Percentiles rank a stretch among this genome's conserved stretches.
These are phyloP conservation scores for Scutellaria minor DNA, from an alignment of 257 asterid species.

Conservation along the genomic window DNA sequence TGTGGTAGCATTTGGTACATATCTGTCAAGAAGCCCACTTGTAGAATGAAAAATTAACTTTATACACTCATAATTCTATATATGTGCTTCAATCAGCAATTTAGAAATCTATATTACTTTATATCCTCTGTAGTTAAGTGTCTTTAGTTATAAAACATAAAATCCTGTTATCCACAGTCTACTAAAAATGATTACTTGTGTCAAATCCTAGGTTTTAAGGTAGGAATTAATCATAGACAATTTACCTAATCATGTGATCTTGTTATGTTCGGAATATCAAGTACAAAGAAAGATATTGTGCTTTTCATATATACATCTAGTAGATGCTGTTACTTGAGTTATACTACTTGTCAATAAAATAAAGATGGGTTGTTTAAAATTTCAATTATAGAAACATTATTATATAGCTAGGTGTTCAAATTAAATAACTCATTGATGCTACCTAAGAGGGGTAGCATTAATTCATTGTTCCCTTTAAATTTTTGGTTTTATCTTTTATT, in stretches of 20 bases:
- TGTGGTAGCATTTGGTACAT: slow-evolving; percentile 39
- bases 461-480: background rate
- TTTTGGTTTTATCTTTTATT: background rate
- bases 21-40: slow-evolving; percentile 44
- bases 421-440: background rate
- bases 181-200: slow-evolving; percentile 24
- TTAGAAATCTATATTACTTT: background rate
- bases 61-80: slow-evolving; percentile 23
- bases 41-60: background rate
- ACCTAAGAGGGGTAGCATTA: slow-evolving; percentile 21
- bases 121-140: slow-evolving; percentile 14
- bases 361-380: background rate
- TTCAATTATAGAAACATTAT: slow-evolving; percentile 19
- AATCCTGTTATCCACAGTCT: slow-evolving; percentile 29
- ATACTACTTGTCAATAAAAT: slow-evolving; percentile 16
- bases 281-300: slow-evolving; percentile 1
- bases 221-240: slow-evolving; percentile 2
- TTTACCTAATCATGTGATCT: slow-evolving; percentile 10
- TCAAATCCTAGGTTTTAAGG: slow-evolving; percentile 25
- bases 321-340: background rate
- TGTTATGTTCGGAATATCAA: slow-evolving; percentile 24
- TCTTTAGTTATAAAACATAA: slow-evolving; percentile 1
- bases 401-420: background rate
- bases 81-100: slow-evolving; percentile 4
- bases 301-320: background rate